Base-by-base conservation (phyloP, 75 land plant species). In the Cunninghamia lanceolata region DNA sequence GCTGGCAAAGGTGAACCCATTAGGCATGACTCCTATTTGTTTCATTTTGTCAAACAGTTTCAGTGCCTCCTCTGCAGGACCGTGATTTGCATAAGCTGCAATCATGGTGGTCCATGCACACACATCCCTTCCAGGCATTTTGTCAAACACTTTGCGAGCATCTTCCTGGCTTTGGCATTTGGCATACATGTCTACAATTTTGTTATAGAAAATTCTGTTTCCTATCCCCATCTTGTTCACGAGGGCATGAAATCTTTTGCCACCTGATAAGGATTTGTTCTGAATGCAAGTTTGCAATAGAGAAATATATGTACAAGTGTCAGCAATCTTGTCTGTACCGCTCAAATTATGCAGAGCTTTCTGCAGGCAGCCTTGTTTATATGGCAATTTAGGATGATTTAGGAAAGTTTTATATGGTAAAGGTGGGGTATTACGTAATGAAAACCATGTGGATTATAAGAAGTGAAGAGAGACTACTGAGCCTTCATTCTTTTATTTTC, bases 81-180 rank as follows among this genome's bases (percentile, higher is more conserved):
- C 82, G 30, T 80, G 39, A 11, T 43, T 45, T 45, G 46, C 45
- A 40, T 70, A 85, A 25, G 45, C 82, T 25, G 39, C 74, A 53
- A 85, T 28, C 50, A 85, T 85, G 9, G 82, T 36, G 9, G 40
- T 85, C 86, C 86, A 85, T 36, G 42, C 82, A 42, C 71, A 79
- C 82, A 73, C 82, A 79, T 85, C 74, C 40, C 84, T 76, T 9
- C 75, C 42, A 40, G 86, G 81, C 86, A 85, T 85, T 43, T 85
- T 7, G 45, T 73, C 47, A 85, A 85, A 85, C 32, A 85, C 32
- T 42, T 85, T 42, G 16, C 82, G 80, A 34, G 86, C 81, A 73
- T 73, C 47, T 28, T 16, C 75, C 75, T 32, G 34, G 15, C 36
- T 73, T 73, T 3, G 36, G 36, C 75, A 73, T 7, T 73, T 73